A percentile compares a stretch with the other conserved stretches of the same genome.
Conservation (phyloP, 1,139 yeast species). For the Hansenula sp. region DNA sequence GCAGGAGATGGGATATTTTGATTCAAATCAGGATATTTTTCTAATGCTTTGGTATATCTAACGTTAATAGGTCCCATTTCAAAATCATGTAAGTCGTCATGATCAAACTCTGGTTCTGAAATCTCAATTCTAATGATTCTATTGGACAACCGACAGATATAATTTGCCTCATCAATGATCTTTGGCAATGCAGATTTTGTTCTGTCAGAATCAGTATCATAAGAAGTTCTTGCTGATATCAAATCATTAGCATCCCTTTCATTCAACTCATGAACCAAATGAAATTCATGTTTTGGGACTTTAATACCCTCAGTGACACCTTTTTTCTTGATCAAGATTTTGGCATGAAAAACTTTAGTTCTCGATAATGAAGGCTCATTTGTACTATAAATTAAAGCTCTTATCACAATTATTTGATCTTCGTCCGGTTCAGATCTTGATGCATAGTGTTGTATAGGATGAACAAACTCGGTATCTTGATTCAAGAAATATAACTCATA, state of each 20-base stretch:
- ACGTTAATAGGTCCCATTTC: conserved; percentile 33
- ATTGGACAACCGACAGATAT: conserved; percentile 37
- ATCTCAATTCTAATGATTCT: conserved; percentile 40
- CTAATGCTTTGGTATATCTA: conserved; percentile 31
- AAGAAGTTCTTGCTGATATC: conserved; percentile 13
- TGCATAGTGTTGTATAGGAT: conserved; percentile 11
- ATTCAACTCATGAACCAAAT: conserved; percentile 30
- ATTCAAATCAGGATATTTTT: conserved; percentile 23
- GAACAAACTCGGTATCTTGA: conserved; percentile 17
- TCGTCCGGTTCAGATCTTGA: conserved; percentile 9
- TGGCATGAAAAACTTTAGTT: conserved; percentile 30
- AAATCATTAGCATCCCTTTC: conserved; percentile 34
- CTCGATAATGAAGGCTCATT: conserved; percentile 23
- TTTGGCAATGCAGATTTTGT: conserved; percentile 26
- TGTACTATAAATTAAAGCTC: conserved; percentile 24
- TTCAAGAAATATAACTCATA: conserved; percentile 23
- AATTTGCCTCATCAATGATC: conserved; percentile 39
- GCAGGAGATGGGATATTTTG: conserved; percentile 42
- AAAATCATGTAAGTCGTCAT: conserved; percentile 33
- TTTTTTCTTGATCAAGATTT: conserved; percentile 30
- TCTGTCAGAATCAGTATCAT: conserved; percentile 22
- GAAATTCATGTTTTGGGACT: conserved; percentile 28
- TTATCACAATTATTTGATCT: conserved; percentile 23
- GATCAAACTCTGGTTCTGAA: conserved; percentile 34
- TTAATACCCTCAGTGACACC: conserved; percentile 19